Conservation (phyloP, 768 basidiomycete genomes). For the Phylloporus scabripes region DNA sequence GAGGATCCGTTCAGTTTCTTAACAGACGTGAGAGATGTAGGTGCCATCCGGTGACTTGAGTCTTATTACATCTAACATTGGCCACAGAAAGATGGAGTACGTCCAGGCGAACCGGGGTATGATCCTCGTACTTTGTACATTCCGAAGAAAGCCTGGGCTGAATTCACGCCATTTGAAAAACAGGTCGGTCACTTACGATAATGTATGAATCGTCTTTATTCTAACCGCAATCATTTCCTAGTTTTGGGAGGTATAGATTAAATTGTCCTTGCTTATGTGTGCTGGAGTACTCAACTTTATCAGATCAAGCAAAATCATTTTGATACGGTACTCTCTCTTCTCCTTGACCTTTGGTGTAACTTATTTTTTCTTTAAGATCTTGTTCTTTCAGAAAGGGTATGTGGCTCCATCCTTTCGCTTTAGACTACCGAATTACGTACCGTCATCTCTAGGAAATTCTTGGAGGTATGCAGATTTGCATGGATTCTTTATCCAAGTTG, state of each 20-base stretch:
- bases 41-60: conserved; percentile 11
- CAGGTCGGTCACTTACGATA: conserved; percentile 44
- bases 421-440: background rate
- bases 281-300: conserved; percentile 15
- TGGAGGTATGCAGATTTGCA: conserved; percentile 46
- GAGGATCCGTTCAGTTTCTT: conserved; percentile 80
- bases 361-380: conserved; percentile 41
- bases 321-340: conserved; percentile 61
- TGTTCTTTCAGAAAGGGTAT: conserved; percentile 98
- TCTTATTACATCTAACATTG: background rate
- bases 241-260: conserved; percentile 65
- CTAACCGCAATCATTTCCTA: conserved; percentile 23
- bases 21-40: conserved; percentile 62
- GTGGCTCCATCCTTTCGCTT: conserved; percentile 5
- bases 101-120: conserved; percentile 78
- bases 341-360: conserved; percentile 10
- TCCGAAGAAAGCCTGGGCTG: conserved; percentile 68
- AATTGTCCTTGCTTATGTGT: background rate
- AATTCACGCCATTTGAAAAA: conserved; percentile 93
- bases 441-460: conserved; percentile 60
- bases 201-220: background rate
- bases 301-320: conserved; percentile 97
- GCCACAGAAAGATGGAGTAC: conserved; percentile 68
- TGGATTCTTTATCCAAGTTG: background rate
- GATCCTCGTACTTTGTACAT: conserved; percentile 86